Evolutionary conservation across 148 eudicot genomes (phyloP), one percentile per base, ranked within the genome.

Genomic region (Mesembryanthemum crystallinum): DNA sequence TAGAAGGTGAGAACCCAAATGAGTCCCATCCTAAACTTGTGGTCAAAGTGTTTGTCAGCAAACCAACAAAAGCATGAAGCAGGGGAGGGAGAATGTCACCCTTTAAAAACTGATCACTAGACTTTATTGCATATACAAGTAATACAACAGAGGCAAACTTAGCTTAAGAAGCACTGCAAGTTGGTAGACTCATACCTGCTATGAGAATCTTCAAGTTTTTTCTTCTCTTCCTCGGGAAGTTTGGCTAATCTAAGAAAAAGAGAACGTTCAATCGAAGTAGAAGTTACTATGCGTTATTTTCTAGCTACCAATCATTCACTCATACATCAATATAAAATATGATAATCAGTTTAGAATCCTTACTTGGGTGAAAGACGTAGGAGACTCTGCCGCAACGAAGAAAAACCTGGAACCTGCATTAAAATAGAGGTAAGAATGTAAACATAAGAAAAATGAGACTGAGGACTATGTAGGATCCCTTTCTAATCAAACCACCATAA

Each of bases 291-390:
- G 20, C 24, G 24, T 18, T 70, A 63, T 52, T 35, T 39, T 54
- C 42, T 20, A 21, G 37, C 55, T 28, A 45, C 42, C 63, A 65
- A 66, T 39, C 23, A 64, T 37, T 54, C 39, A 39, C 6, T 37
- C 42, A 23, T 27, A 45, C 49, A 8, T 76, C 8, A 37, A 39
- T 3, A 28, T 28, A 21, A 2, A 79, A 3, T 35, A 28, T 21
- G 51, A 21, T 42, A 67, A 51, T 23, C 49, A 60, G 60, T 23
- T 59, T 17, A 13, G 47, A 74, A 45, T 23, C 72, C 71, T 66
- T 86, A 90, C 98, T 90, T 92, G 39, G 98, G 93, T 71, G 97
- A 83, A 81, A 94, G 92, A 73, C 64, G 84, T 60, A 94, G 87
- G 66, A 94, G 85, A 79, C 80, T 87, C 72, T 84, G 86, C 66